phyloP scores from a whole-genome alignment of 768 basidiomycete genomes.

The Leucosporidium yakuticum region DNA sequence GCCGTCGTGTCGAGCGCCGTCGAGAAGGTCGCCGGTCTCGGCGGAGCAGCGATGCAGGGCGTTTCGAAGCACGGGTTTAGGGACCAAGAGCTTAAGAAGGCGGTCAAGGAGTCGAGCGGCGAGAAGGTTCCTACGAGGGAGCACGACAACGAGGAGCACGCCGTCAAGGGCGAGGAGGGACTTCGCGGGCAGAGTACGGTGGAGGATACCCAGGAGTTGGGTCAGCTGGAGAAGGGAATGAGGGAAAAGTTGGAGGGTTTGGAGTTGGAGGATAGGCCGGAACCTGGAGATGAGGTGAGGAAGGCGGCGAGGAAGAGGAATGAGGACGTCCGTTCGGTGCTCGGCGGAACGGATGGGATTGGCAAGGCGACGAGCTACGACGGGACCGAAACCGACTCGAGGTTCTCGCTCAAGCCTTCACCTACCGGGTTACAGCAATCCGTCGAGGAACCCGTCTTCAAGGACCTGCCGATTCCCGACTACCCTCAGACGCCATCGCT shows the following conservation, averaged over 20 bases:
- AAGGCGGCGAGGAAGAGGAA: conserved; percentile 20
- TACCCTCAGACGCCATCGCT: conserved; percentile 3
- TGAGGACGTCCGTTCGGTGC: conserved; percentile 13
- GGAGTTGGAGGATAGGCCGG: conserved; percentile 16
- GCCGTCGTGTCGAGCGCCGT: conserved; percentile 11
- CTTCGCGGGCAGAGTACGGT: neutral
- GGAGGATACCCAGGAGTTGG: conserved; percentile 51
- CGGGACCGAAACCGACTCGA: neutral
- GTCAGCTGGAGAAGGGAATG: conserved; percentile 62
- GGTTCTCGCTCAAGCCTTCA: conserved; percentile 7
- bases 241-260: conserved; percentile 20
- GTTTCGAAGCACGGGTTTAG: neutral
- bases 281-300: conserved; percentile 25
- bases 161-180: conserved; percentile 1
- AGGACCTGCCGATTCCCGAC: too few relatives aligned
- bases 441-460: too few relatives aligned
- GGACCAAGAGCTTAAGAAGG: conserved; percentile 15
- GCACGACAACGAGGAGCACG: neutral
- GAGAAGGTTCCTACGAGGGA: too few relatives aligned
- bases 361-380: conserved; percentile 2
- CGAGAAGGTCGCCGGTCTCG: conserved; percentile 14
- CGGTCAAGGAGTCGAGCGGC: conserved; percentile 5
- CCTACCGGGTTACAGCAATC: neutral
- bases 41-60: neutral
- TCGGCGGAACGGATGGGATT: conserved; percentile 9